Percentiles rank a stretch among this genome's conserved stretches.
Evolutionary conservation across 2,329 filamentous ascomycete genomes (phyloP).

Genomic region (Dothideomycetidae sp.): DNA sequence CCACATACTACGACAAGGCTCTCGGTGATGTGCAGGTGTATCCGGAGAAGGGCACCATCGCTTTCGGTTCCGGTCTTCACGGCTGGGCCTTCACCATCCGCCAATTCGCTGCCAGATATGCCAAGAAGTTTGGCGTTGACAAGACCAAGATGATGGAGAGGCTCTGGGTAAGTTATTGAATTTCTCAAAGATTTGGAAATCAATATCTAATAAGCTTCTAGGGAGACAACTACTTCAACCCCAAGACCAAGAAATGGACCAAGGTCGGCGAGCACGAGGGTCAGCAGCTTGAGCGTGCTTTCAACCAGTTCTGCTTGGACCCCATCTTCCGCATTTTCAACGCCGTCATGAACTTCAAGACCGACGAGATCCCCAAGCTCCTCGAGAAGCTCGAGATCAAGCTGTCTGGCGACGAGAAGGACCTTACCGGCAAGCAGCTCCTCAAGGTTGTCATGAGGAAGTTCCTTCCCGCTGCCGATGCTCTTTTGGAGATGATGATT

Average conservation of each 20-base stretch:
- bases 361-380: slow-evolving; percentile 70
- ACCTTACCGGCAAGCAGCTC: slow-evolving; percentile 92
- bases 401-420: slow-evolving; percentile 71
- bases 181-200: background rate
- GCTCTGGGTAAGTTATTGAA: slow-evolving; percentile 61
- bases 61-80: slow-evolving; percentile 98
- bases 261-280: slow-evolving; percentile 72
- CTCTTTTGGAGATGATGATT: slow-evolving; percentile 99
- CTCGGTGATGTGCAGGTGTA: slow-evolving; percentile 98
- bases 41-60: slow-evolving; percentile 92
- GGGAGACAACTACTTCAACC: slow-evolving; percentile 99
- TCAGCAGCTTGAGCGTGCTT: slow-evolving; percentile 87
- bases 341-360: slow-evolving; percentile 97
- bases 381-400: slow-evolving; percentile 92
- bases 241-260: slow-evolving; percentile 99
- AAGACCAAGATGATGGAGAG: slow-evolving; percentile 99
- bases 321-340: slow-evolving; percentile 99
- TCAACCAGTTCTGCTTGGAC: slow-evolving; percentile 99
- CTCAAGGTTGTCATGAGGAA: slow-evolving; percentile 98
- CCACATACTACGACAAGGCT: slow-evolving; percentile 93
- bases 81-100: slow-evolving; percentile 99
- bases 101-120: slow-evolving; percentile 89
- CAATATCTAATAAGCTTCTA: too few relatives aligned
- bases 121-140: slow-evolving; percentile 99
- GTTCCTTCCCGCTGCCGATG: slow-evolving; percentile 96